Evolutionary conservation across 768 basidiomycete genomes (phyloP).

Genomic region (Coprinellus micaceus): DNA sequence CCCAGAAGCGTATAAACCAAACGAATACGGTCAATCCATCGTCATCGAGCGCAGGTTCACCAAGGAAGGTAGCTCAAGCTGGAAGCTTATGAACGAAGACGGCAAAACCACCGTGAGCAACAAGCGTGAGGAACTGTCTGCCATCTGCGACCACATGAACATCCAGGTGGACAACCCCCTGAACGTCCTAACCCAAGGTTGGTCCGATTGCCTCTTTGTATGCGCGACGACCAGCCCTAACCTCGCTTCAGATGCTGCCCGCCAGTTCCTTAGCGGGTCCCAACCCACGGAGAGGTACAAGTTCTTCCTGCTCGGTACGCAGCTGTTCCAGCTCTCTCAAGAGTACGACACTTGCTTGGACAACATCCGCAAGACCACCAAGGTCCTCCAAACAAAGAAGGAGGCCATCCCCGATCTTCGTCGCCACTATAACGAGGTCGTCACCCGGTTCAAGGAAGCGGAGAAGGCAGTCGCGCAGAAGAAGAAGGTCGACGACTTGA

Average conservation of each 20-base stretch:
- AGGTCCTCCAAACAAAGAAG: conserved; percentile 64
- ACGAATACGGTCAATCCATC: conserved; percentile 85
- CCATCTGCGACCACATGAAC: conserved; percentile 93
- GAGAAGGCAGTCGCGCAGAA: conserved; percentile 69
- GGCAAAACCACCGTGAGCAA: conserved; percentile 58
- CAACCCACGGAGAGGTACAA: conserved; percentile 85
- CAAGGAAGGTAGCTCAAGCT: conserved; percentile 69
- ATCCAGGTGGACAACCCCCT: conserved; percentile 96
- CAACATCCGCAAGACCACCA: conserved; percentile 68
- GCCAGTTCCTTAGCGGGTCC: conserved; percentile 84
- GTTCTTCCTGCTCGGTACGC: conserved; percentile 93
- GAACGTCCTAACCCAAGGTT: conserved; percentile 88
- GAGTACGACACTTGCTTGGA: conserved; percentile 78
- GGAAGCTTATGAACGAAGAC: conserved; percentile 77
- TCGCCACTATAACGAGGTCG: conserved; percentile 52
- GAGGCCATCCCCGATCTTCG: conserved; percentile 77
- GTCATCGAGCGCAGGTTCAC: conserved; percentile 78
- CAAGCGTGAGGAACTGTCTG: conserved; percentile 80
- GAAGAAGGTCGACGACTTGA: conserved; percentile 62
- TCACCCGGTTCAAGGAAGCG: conserved; percentile 65
- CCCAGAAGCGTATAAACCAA: conserved; percentile 79
- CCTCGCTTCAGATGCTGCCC: conserved; percentile 59
- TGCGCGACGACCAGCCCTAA: no score
- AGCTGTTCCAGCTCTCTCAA: conserved; percentile 79
- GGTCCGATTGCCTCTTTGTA: conserved; percentile 16